phyloP scores from a whole-genome alignment of 2,329 filamentous ascomycete genomes.

The Colletotrichum incanum region DNA sequence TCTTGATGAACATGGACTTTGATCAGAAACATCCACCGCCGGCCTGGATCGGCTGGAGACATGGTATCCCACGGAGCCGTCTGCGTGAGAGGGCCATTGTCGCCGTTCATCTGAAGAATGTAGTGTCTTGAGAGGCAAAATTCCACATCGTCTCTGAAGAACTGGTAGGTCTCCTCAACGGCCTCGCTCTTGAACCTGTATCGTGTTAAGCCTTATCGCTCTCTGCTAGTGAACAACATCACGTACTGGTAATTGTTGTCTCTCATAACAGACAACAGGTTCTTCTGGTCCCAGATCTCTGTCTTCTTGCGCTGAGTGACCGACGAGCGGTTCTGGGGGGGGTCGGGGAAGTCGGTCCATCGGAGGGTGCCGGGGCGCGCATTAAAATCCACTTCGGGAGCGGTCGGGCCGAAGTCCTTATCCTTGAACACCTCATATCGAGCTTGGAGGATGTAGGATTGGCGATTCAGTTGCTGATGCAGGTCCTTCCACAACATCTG shows the following conservation, averaged over 20 bases:
- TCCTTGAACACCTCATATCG: slow-evolving; percentile 68
- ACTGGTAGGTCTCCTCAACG: slow-evolving; percentile 68
- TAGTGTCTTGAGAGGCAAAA: slow-evolving; percentile 67
- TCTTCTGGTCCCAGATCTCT: slow-evolving; percentile 68
- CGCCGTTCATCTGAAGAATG: slow-evolving; percentile 54
- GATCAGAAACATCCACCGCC: slow-evolving; percentile 70
- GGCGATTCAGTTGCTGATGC: slow-evolving; percentile 67
- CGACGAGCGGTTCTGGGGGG: slow-evolving; percentile 60
- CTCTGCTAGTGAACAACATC: slow-evolving; percentile 17
- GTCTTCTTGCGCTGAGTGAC: slow-evolving; percentile 70
- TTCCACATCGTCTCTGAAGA: slow-evolving; percentile 69
- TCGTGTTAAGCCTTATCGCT: slow-evolving; percentile 8
- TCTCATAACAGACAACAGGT: slow-evolving; percentile 63
- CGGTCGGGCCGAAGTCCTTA: slow-evolving; percentile 60
- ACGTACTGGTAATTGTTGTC: slow-evolving; percentile 68
- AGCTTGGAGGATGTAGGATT: slow-evolving; percentile 71
- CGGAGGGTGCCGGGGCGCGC: slow-evolving; percentile 63
- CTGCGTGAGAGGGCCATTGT: slow-evolving; percentile 52
- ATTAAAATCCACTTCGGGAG: slow-evolving; percentile 57
- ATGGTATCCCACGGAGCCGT: slow-evolving; percentile 66
- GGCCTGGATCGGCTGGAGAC: slow-evolving; percentile 63
- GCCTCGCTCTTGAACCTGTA: slow-evolving; percentile 67
- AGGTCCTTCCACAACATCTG: slow-evolving; percentile 67
- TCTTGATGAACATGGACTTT: slow-evolving; percentile 70
- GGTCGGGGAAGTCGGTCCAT: slow-evolving; percentile 75